Base-by-base conservation (phyloP, 805 yeast genomes). In the Suhomyces kilbournensis region DNA sequence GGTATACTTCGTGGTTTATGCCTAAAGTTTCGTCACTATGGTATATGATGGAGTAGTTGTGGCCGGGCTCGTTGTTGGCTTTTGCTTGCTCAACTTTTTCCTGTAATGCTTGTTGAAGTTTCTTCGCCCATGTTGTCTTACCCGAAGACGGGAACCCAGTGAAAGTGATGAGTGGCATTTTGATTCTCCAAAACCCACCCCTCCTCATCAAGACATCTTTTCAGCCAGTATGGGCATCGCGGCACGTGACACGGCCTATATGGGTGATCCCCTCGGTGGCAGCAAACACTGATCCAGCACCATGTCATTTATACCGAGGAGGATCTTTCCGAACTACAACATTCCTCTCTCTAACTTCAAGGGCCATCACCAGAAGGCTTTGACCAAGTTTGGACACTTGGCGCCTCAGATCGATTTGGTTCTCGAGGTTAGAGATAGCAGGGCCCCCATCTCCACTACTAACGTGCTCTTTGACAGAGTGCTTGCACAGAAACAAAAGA, bases 141-240 rank as follows among this genome's bases (percentile, higher is more conserved):
- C 98, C 98, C 3, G 89, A 79, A 22, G 86, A 76, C 3, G 99
- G 98, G 48, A 78, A 84, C 0, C 99, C 99, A 0, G 96, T 84
- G 48, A 94, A 75, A 26, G 90, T 74, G 7, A 93, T 76, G 28
- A 93, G 73, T 2, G 98, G 98, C 99, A 93, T 94, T 1, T 42
- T 20, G 43, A 3, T 19, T 19, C 23, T 17, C 22, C 23, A 17
- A 17, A 17, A 19, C 12, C 47, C 17, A 26, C 22, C 26, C 34
- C 26, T 28, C 35, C 19, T 17, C 32, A 28, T 28, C 32, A n/a
- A 38, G 23, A 8, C 14, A 12, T n/a, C 42, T 38, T 38, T 38
- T 38, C 23, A 38, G 35, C 17, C n/a, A 2, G n/a, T 12, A 17
- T 17, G 42, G 42, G 42, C 42, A 38, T 23, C 47, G 39, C 25